Evolutionary conservation across 73 alveolate species (phyloP).

Genomic region (Tetrahymena elliotti): DNA sequence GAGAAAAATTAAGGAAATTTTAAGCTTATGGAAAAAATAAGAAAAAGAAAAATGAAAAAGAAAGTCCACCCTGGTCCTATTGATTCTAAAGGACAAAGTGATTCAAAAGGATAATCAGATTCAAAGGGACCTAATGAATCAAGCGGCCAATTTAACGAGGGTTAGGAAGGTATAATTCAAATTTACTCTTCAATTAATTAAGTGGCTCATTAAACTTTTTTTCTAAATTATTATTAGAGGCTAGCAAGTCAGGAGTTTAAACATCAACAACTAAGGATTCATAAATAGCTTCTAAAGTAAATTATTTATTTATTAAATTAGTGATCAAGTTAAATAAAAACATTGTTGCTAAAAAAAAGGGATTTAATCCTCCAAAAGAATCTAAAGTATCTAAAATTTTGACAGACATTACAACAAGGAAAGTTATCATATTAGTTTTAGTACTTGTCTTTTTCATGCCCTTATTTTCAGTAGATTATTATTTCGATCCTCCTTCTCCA

Average conservation of each 20-base stretch:
- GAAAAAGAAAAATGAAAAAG: neutral
- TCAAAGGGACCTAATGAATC: constrained; percentile 10
- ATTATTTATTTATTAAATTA: neutral
- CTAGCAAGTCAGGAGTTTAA: neutral
- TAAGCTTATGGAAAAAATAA: neutral
- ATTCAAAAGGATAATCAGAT: constrained; percentile 7
- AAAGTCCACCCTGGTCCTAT: neutral
- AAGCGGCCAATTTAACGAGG: neutral
- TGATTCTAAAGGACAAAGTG: neutral
- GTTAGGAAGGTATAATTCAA: neutral
- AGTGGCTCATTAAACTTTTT: too few relatives aligned
- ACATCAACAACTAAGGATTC: neutral
- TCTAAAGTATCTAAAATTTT: constrained; percentile 45
- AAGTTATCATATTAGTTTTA: constrained; percentile 50
- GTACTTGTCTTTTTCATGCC: constrained; percentile 49
- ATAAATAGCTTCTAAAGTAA: neutral
- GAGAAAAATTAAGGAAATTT: neutral
- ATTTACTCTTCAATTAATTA: too few relatives aligned
- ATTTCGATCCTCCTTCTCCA: constrained; percentile 34
- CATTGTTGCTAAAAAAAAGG: neutral
- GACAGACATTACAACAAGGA: constrained; percentile 52
- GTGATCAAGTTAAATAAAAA: neutral
- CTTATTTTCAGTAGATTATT: constrained; percentile 34
- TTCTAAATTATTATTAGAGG: too few relatives aligned
- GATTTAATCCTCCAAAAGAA: constrained; percentile 36